Base-by-base conservation (phyloP, 345 rosid species). In the Pseudoturritis turrita region DNA sequence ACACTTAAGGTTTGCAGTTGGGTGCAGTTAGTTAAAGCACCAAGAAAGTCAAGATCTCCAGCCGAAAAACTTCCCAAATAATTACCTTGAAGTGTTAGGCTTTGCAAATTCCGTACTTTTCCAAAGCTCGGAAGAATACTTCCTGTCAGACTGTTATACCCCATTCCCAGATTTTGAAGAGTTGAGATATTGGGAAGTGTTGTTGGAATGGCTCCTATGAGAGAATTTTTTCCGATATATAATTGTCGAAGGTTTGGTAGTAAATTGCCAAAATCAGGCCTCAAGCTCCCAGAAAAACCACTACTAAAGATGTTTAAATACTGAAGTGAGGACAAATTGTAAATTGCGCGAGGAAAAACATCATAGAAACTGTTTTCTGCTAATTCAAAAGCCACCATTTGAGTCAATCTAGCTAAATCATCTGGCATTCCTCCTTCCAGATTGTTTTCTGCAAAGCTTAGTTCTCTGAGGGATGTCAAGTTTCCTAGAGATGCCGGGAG, bases 401-500 rank as follows among this genome's bases (percentile, higher is more conserved):
- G 29, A 53, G 65, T 8, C 53, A 29, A 35, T 3, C 56, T 13
- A 5, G 65, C 29, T 18, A 69, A 3, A 35, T 6, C 33, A 15
- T 59, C 0, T 2, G 68, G 75, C 12, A 71, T 25, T 5, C 1
- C 15, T 0, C 75, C 75, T 31, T 71, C 14, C 0, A 71, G 0
- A 10, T 25, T 23, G 47, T 60, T 71, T 3, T 6, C 4, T 11
- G 0, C 4, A 0, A 41, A 9, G 25, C 21, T 3, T 13, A 45
- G n/a, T 0, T 6, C 0, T 1, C 0, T 35, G 1, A 71, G 47
- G 0, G 40, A 47, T 49, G 74, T 70, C 23, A 70, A 55, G 43
- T 71, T 71, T 49, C 60, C 68, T 44, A 71, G 55, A 47, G 75
- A 71, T 10, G 23, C 5, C 14, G 60, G 50, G 7, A 71, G 2